Evolutionary conservation across 2,329 filamentous ascomycete species (phyloP).

Genomic region (Neofusicoccum kwambonambiense): DNA sequence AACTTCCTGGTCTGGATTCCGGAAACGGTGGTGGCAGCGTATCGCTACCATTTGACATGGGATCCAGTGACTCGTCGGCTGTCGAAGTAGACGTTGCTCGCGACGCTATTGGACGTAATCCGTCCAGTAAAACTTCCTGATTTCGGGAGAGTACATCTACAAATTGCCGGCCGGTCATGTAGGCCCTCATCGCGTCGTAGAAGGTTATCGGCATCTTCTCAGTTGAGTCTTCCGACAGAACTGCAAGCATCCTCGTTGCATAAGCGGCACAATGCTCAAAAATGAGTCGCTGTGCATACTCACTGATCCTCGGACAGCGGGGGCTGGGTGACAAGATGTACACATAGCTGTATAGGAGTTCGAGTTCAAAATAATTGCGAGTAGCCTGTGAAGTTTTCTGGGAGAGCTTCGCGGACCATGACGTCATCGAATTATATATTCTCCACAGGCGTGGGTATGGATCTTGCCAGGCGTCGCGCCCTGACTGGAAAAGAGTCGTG

Average conservation of each 20-base stretch:
- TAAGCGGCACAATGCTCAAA: slow-evolving; percentile 88
- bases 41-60: slow-evolving; percentile 33
- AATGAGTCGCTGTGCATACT: slow-evolving; percentile 76
- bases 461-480: slow-evolving; percentile 65
- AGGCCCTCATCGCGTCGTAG: slow-evolving; percentile 81
- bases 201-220: slow-evolving; percentile 74
- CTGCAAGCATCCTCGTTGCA: slow-evolving; percentile 68
- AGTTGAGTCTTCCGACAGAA: slow-evolving; percentile 55
- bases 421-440: slow-evolving; percentile 71
- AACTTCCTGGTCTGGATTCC: slow-evolving; percentile 22
- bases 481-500: slow-evolving; percentile 80
- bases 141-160: slow-evolving; percentile 57
- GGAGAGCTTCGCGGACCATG: slow-evolving; percentile 79
- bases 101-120: slow-evolving; percentile 37
- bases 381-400: slow-evolving; percentile 63
- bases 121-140: slow-evolving; percentile 44
- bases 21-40: slow-evolving; percentile 35
- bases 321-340: slow-evolving; percentile 83
- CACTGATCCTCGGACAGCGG: slow-evolving; percentile 67
- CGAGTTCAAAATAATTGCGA: slow-evolving; percentile 77
- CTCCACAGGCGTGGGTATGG: slow-evolving; percentile 72
- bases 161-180: slow-evolving; percentile 63
- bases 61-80: slow-evolving; percentile 33
- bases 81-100: slow-evolving; percentile 28
- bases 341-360: slow-evolving; percentile 86